These are phyloP conservation scores for Solanum chacoense DNA, from an alignment of 305 asterid species.

Conservation along the genomic window DNA sequence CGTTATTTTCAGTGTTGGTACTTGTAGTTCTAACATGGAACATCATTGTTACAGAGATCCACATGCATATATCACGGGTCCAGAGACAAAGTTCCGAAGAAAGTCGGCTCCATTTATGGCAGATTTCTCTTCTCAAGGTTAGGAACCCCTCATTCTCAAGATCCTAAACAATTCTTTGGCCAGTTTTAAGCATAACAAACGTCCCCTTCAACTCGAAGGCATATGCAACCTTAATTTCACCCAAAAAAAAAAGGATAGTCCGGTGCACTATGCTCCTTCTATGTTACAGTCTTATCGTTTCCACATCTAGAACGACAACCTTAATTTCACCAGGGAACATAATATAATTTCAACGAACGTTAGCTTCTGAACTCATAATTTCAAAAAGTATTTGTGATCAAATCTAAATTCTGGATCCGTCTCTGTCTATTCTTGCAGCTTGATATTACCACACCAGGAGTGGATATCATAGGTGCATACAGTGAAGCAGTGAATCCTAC, in stretches of 20 bases:
- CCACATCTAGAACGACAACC: neutral
- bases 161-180: neutral
- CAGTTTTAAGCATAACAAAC: neutral
- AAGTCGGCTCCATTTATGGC: constrained; percentile 60
- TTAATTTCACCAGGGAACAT: neutral
- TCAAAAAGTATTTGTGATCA: neutral
- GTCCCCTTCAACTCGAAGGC: neutral
- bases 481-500: constrained; percentile 26
- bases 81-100: constrained; percentile 7
- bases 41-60: constrained; percentile 25
- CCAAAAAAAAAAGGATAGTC: neutral
- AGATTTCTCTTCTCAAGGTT: constrained; percentile 53
- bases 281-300: neutral
- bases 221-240: neutral
- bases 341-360: neutral
- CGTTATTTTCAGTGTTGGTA: neutral
- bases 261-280: neutral
- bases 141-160: neutral
- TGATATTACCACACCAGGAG: constrained; percentile 72
- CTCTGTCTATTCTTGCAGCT: constrained; percentile 24
- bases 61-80: constrained; percentile 21
- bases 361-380: neutral
- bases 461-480: constrained; percentile 49
- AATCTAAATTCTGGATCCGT: neutral
- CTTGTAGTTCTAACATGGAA: neutral